Evolutionary conservation across 192 early-diverging fungal genomes (phyloP).

Genomic region (Backusella australiensis): DNA sequence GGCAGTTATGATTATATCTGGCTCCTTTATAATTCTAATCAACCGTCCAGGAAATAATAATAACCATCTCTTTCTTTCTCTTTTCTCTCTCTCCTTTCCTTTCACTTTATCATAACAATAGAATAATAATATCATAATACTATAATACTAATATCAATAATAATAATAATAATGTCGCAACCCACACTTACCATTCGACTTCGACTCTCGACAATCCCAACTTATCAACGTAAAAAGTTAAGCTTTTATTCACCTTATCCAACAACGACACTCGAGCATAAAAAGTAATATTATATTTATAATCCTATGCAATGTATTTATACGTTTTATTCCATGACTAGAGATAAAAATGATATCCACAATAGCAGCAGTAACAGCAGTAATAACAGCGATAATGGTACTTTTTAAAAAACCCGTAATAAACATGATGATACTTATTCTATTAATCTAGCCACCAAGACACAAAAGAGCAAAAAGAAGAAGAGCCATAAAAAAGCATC

Average conservation of each 20-base stretch:
- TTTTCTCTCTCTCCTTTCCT: neutral
- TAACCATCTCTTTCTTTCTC: neutral
- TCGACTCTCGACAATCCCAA: neutral
- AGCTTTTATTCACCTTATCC: neutral
- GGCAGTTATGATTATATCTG: conserved; percentile 1
- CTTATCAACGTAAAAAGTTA: neutral
- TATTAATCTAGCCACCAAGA: neutral
- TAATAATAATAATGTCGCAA: neutral
- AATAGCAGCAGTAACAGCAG: neutral
- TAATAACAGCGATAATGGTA: neutral
- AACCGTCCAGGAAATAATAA: neutral
- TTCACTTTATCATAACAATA: neutral
- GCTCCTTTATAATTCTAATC: neutral
- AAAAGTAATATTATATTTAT: neutral
- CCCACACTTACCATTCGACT: neutral
- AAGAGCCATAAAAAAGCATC: neutral
- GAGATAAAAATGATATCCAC: too few species aligned
- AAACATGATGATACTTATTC: neutral
- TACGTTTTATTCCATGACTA: neutral
- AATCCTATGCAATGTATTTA: neutral
- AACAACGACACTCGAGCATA: neutral
- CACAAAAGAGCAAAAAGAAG: neutral
- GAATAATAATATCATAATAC: too few species aligned
- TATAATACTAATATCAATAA: too few species aligned
- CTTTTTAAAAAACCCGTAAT: neutral